These are phyloP conservation scores for Stylosanthes scabra DNA, from an alignment of 331 rosid species.

Conservation along the genomic window DNA sequence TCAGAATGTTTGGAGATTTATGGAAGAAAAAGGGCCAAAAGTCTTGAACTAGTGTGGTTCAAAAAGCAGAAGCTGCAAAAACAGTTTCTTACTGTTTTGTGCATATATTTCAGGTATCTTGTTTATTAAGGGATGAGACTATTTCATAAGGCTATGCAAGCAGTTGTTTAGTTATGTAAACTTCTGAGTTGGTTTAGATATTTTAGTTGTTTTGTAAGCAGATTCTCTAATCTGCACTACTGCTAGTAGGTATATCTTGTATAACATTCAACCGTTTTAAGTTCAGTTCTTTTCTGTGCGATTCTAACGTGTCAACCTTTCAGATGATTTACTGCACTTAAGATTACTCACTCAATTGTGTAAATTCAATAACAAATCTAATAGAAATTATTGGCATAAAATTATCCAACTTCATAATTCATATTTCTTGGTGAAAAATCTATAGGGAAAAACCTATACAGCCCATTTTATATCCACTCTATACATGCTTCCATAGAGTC, in stretches of 20 bases:
- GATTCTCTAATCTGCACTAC: slow-evolving; percentile 1
- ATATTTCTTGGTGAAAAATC: too few species aligned
- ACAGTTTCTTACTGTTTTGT: slow-evolving; percentile 61
- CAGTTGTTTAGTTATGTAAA: slow-evolving; percentile 12
- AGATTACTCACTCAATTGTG: too few species aligned
- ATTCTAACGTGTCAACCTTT: background rate
- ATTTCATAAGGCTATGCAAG: slow-evolving; percentile 40
- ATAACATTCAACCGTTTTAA: background rate
- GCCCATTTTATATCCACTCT: too few species aligned
- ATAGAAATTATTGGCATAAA: too few species aligned
- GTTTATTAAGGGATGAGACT: slow-evolving; percentile 34
- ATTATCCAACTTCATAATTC: too few species aligned
- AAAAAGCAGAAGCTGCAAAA: slow-evolving; percentile 34
- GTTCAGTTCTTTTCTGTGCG: background rate
- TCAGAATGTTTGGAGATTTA: slow-evolving; percentile 81
- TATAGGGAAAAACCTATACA: too few species aligned
- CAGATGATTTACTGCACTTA: too few species aligned
- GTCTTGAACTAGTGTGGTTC: slow-evolving; percentile 39
- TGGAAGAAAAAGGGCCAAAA: slow-evolving; percentile 87
- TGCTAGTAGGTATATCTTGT: slow-evolving; percentile 2
- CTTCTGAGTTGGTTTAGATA: slow-evolving; percentile 17
- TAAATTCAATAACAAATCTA: too few species aligned
- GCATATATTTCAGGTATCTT: slow-evolving; percentile 32
- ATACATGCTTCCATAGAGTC: too few species aligned
- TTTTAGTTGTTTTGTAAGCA: slow-evolving; percentile 29